Percentiles rank a stretch among this genome's conserved stretches.
phyloP scores from a whole-genome alignment of 2,329 filamentous ascomycete genomes.

The Sarocladium strictum region DNA sequence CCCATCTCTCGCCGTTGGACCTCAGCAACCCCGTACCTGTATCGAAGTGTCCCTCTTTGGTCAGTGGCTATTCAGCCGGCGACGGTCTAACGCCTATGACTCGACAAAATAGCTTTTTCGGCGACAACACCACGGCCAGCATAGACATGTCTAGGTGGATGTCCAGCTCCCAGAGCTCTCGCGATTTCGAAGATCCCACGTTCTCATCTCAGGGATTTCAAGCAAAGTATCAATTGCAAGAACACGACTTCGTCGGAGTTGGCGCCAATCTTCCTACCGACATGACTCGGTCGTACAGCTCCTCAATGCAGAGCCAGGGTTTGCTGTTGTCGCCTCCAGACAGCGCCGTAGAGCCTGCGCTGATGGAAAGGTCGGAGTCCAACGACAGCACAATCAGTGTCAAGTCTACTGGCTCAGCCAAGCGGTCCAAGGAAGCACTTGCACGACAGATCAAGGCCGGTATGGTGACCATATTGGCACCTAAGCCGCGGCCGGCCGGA shows the following conservation, averaged over 20 bases:
- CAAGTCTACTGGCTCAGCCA: constrained; percentile 38
- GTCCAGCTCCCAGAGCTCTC: constrained; percentile 1
- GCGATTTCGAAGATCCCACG: constrained; percentile 13
- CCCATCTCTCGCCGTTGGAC: constrained; percentile 19
- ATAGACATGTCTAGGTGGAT: constrained; percentile 11
- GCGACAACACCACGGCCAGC: constrained; percentile 21
- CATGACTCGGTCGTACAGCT: not conserved
- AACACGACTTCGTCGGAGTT: constrained; percentile 30
- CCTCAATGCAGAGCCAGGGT: not conserved
- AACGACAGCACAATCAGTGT: constrained; percentile 34
- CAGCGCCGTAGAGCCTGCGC: constrained; percentile 18
- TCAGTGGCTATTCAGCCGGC: constrained; percentile 32
- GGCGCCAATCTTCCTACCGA: constrained; percentile 26
- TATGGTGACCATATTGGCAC: constrained; percentile 32
- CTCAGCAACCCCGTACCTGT: constrained; percentile 20
- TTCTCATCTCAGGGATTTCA: not conserved
- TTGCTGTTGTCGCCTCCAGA: constrained; percentile 8
- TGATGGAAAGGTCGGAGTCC: constrained; percentile 45
- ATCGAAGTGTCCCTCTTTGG: constrained; percentile 37
- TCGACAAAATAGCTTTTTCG: constrained; percentile 35
- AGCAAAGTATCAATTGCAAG: constrained; percentile 24
- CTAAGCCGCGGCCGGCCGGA: constrained; percentile 31
- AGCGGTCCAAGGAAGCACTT: constrained; percentile 41
- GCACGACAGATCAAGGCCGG: constrained; percentile 39
- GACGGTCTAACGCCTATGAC: constrained; percentile 35